Percentiles rank a stretch among this genome's conserved stretches.
Conservation (phyloP, 768 basidiomycete species). For the Amanita exitialis region DNA sequence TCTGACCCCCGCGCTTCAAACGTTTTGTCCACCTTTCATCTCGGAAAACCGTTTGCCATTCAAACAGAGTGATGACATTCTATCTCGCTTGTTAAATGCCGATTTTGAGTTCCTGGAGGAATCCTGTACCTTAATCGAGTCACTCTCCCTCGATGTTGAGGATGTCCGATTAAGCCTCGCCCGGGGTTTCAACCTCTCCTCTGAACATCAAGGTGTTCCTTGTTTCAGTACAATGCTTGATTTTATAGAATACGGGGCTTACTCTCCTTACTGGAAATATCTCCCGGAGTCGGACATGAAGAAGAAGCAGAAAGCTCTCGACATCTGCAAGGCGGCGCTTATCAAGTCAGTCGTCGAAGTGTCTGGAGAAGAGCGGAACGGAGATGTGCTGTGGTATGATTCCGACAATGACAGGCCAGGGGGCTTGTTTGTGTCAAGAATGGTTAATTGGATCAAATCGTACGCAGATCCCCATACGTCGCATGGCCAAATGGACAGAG, state of each 20-base stretch:
- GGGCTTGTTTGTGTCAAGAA: slow-evolving; percentile 60
- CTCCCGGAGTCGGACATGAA: slow-evolving; percentile 40
- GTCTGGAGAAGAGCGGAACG: slow-evolving; percentile 72
- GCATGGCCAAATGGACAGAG: slow-evolving; percentile 23
- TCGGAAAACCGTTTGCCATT: slow-evolving; percentile 27
- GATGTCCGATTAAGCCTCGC: slow-evolving; percentile 66
- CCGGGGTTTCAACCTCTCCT: slow-evolving; percentile 48
- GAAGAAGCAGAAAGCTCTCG: slow-evolving; percentile 61
- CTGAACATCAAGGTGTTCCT: slow-evolving; percentile 43
- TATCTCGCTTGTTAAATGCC: slow-evolving; percentile 39
- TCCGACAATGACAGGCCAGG: slow-evolving; percentile 45
- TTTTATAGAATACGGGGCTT: slow-evolving; percentile 67
- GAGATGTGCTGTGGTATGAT: slow-evolving; percentile 69
- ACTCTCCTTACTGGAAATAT: slow-evolving; percentile 55
- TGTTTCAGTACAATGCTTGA: slow-evolving; percentile 57
- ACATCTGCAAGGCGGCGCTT: slow-evolving; percentile 76
- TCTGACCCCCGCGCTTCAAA: slow-evolving; percentile 45
- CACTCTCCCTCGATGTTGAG: slow-evolving; percentile 68
- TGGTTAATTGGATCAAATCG: slow-evolving; percentile 67
- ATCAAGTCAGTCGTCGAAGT: slow-evolving; percentile 83
- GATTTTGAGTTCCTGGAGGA: slow-evolving; percentile 72
- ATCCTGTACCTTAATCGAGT: slow-evolving; percentile 66
- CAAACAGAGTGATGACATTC: slow-evolving; percentile 27
- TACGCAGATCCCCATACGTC: slow-evolving; percentile 26
- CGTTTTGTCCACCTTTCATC: slow-evolving; percentile 49